Percentiles rank a stretch among this genome's conserved stretches.
These are phyloP conservation scores for Acidiella bohemica DNA, from an alignment of 495 filamentous ascomycete genomes.

Conservation along the genomic window DNA sequence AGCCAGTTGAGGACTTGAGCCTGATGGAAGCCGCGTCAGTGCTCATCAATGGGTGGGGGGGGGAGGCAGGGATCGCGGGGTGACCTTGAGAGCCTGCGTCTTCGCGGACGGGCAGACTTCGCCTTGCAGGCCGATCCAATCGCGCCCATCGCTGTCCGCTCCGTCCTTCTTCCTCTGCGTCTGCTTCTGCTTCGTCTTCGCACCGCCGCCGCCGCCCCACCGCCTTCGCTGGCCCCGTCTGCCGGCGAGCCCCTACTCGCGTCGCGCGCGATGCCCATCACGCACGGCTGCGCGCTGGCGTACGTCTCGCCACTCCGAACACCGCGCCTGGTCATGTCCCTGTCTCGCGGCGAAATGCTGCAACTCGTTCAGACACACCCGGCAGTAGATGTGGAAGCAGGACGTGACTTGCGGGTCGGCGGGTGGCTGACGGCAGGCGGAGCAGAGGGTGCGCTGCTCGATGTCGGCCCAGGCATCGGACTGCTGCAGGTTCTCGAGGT, in stretches of 20 bases:
- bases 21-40: too few species aligned
- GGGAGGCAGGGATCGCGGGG: too few species aligned
- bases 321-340: slow-evolving; percentile 15
- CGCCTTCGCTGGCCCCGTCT: not conserved
- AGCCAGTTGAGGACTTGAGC: slow-evolving; percentile 29
- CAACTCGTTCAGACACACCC: slow-evolving; percentile 31
- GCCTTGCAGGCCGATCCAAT: slow-evolving; percentile 27
- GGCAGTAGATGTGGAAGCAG: slow-evolving; percentile 40
- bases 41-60: too few species aligned
- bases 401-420: slow-evolving; percentile 29
- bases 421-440: slow-evolving; percentile 24
- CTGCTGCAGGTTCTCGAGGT: slow-evolving; percentile 23
- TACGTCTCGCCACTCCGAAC: slow-evolving; percentile 14
- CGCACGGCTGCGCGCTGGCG: slow-evolving; percentile 4
- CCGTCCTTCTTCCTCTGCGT: slow-evolving; percentile 7
- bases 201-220: too few species aligned
- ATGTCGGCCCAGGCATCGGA: slow-evolving; percentile 24
- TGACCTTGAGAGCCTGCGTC: slow-evolving; percentile 28
- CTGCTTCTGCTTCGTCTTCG: not conserved
- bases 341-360: slow-evolving; percentile 15
- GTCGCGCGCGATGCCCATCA: not conserved
- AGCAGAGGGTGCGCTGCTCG: slow-evolving; percentile 27
- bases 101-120: slow-evolving; percentile 28
- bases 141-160: slow-evolving; percentile 5
- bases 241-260: not conserved